Conservation (phyloP, 2,329 filamentous ascomycete genomes). For the Zalaria obscura region DNA sequence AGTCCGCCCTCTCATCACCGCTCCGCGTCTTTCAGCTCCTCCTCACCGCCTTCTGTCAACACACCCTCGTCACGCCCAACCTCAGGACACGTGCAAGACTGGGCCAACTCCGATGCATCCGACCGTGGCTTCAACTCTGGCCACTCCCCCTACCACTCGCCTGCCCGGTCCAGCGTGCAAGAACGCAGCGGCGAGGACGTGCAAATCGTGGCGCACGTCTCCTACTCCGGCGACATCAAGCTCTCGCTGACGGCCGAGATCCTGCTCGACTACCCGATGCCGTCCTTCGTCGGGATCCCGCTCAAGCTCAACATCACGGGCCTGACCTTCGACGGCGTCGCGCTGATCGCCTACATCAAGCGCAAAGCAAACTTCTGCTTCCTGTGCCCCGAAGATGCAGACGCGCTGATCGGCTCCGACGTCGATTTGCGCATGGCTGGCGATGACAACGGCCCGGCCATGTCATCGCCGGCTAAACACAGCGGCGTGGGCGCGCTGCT, state of each 20-base stretch:
- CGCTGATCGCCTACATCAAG: constrained; percentile 80
- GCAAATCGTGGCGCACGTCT: constrained; percentile 82
- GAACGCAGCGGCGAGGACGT: constrained; percentile 75
- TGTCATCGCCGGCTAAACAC: constrained; percentile 5
- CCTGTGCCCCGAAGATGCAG: constrained; percentile 77
- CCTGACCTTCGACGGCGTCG: constrained; percentile 86
- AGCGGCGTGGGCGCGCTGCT: constrained; percentile 57
- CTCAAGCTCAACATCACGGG: constrained; percentile 92
- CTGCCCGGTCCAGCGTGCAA: constrained; percentile 12
- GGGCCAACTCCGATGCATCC: constrained; percentile 1
- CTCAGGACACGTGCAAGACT: constrained; percentile 19
- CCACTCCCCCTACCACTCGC: constrained; percentile 26
- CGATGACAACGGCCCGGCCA: constrained; percentile 9
- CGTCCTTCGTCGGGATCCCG: constrained; percentile 90
- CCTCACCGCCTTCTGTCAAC: constrained; percentile 31
- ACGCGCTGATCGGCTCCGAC: constrained; percentile 42
- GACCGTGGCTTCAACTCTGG: no score
- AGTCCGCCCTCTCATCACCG: constrained; percentile 9
- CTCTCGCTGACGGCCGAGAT: constrained; percentile 90
- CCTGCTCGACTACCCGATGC: constrained; percentile 94
- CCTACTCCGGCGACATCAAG: constrained; percentile 75
- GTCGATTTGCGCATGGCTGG: constrained; percentile 3
- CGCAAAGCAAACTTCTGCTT: constrained; percentile 90
- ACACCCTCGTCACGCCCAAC: constrained; percentile 29
- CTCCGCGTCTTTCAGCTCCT: constrained; percentile 28